Base-by-base conservation (phyloP, 805 yeast species). In the Pichia paraexigua region DNA sequence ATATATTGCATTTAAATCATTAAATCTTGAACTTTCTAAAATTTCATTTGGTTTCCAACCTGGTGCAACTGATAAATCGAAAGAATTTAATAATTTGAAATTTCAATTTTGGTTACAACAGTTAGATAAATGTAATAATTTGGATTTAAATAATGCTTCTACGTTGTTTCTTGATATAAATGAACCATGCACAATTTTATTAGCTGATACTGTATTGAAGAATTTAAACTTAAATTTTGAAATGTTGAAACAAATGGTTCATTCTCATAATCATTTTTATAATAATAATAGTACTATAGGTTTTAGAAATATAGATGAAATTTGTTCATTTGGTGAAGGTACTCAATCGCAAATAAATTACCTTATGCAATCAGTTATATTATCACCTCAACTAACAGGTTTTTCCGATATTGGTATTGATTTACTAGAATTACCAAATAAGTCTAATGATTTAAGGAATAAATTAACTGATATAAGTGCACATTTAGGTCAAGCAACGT, bases 261-360 rank as follows among this genome's bases (percentile, higher is more conserved):
- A 77, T 49, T 76, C 87, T 5, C 74, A 85, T 48, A 74, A 76
- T 48, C 72, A 75, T 48, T 82, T 81, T 60, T 63, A 81, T 25
- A 69, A 73, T 27, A 72, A 73, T 43, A 72, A 71, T 10, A 69
- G 74, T 30, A 75, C 83, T 47, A 67, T 73, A 12, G 69, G 70
- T 6, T 68, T 67, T 42, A 49, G 55, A 25, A 69, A 71, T 9
- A 60, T 77, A 2, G 82, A 83, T 43, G 79, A 77, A 42, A 73
- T 88, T 55, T 85, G 90, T 47, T 76, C 87, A 1, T 83, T 77
- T 60, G 95, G 95, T 1, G 95, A 88, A 65, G 94, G 92, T 0
- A 78, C 85, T 0, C 76, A 76, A 58, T 84, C 95, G 1, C 94
- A 86, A 63, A 68, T 85, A 59, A 82, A 82, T 59, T 87, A 88